These are phyloP conservation scores for Penicillium polonicum DNA, from an alignment of 2,329 filamentous ascomycete species.

Conservation along the genomic window DNA sequence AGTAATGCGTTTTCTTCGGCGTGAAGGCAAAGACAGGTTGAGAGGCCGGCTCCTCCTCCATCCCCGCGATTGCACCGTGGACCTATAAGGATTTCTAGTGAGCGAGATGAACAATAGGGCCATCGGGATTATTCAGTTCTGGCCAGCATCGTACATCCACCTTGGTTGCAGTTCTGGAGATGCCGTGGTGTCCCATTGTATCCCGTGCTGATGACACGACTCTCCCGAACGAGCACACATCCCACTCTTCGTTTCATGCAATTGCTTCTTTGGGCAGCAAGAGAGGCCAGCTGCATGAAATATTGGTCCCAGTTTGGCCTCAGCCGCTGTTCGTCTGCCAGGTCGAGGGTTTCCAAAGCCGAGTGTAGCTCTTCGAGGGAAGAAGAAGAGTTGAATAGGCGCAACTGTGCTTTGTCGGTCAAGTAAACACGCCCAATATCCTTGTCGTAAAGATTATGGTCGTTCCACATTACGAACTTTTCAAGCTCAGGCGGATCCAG, in stretches of 20 bases:
- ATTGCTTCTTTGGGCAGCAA: constrained; percentile 87
- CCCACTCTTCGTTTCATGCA: constrained; percentile 98
- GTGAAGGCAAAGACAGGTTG: constrained; percentile 93
- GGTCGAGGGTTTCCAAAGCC: constrained; percentile 70
- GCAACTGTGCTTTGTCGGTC: constrained; percentile 76
- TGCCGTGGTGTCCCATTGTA: constrained; percentile 97
- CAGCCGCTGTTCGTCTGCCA: constrained; percentile 74
- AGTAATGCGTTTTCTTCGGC: constrained; percentile 96
- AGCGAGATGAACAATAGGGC: constrained; percentile 4
- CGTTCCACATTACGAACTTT: constrained; percentile 62
- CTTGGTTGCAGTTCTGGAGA: constrained; percentile 85
- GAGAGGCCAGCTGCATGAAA: constrained; percentile 93
- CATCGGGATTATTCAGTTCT: not conserved
- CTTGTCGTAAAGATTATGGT: constrained; percentile 70
- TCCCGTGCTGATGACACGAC: constrained; percentile 86
- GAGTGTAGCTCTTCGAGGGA: constrained; percentile 69
- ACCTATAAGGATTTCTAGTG: constrained; percentile 34
- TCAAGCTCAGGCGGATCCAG: constrained; percentile 55
- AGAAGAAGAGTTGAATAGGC: constrained; percentile 79
- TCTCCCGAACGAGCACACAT: constrained; percentile 83
- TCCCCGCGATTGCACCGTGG: constrained; percentile 76
- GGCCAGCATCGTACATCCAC: constrained; percentile 64
- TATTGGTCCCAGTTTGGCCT: constrained; percentile 94
- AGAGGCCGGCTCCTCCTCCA: constrained; percentile 68
- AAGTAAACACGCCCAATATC: constrained; percentile 69